Base-by-base conservation (phyloP, 352 stramenopile genomes). In the Phytophthora cajani region DNA sequence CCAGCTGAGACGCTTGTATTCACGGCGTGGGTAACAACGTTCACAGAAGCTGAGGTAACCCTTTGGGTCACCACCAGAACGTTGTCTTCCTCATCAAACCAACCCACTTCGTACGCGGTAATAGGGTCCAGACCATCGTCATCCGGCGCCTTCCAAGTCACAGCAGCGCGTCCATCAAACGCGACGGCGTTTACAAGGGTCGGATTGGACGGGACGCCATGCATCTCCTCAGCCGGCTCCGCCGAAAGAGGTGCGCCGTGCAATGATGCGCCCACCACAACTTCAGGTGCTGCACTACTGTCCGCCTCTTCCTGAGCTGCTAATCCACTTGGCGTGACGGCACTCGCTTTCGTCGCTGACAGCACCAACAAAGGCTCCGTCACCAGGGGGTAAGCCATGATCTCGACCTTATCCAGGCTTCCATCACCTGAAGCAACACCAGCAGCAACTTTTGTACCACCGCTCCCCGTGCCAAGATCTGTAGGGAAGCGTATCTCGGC, bases 51-150 rank as follows among this genome's bases (percentile, higher is more conserved):
- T 2, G 63, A 72, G 3, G 68, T 59, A 25, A 89, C 74, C 21
- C 69, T 47, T 58, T 88, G 81, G 5, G 80, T 82, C 36, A 80
- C 82, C 5, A 74, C 75, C 11, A 87, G 55, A 40, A 74, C 58
- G 50, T 71, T 79, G 12, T 80, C 65, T 23, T 81, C 71, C 53
- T 88, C 82, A 50, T 89, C 81, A 53, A 88, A 77, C 81, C 82
- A 90, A 2, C 77, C 79, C 42, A 93, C 71, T 62, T 90, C 84
- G 58, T 93, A 91, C 53, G 77, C 71, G 10, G 74, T 64, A 62
- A 93, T 89, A 30, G 72, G 58, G 59, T 93, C 84, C 8, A 72
- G 74, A 2, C 85, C 85, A 52, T 93, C 85, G 56, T 93, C 84
- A 17, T 90, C 82, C 5, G 85, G 82, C 0, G 79, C 61, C 30